Evolutionary conservation across 116 monocot species (phyloP).

Genomic region (Cymodocea nodosa): DNA sequence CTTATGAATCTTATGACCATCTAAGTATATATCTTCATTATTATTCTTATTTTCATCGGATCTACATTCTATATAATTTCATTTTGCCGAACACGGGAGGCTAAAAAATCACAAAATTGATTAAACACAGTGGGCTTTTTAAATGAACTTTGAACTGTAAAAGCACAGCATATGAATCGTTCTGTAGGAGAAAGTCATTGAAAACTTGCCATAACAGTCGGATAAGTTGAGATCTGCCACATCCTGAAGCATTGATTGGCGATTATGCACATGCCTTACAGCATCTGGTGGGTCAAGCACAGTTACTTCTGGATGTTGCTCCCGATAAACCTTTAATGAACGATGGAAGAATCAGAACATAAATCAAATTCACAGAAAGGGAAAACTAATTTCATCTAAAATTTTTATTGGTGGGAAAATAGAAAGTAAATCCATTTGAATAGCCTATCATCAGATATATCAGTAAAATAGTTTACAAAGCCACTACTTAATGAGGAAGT

Average conservation of each 20-base stretch:
- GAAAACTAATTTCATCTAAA: background rate
- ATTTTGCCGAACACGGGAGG: too few species aligned
- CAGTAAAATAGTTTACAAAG: background rate
- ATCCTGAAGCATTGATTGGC: constrained; percentile 28
- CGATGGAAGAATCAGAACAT: background rate
- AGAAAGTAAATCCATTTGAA: background rate
- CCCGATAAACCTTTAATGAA: constrained; percentile 18
- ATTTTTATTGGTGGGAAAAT: background rate
- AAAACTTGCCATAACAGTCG: constrained; percentile 14
- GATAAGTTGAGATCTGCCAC: constrained; percentile 22
- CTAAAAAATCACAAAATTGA: too few species aligned
- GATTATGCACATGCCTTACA: constrained; percentile 18
- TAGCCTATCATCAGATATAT: background rate
- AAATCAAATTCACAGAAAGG: background rate
- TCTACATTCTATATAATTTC: too few species aligned
- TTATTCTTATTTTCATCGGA: too few species aligned
- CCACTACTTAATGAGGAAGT: background rate
- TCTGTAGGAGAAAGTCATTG: constrained; percentile 2
- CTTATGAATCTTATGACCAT: too few species aligned
- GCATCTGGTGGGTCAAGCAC: constrained; percentile 29
- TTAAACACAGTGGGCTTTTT: background rate
- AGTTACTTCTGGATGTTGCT: constrained; percentile 22
- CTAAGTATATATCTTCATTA: too few species aligned
- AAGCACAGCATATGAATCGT: too few species aligned
- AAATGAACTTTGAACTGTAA: background rate